Base-by-base conservation (phyloP, 805 yeast genomes). In the Barnettozyma botsteinii region DNA sequence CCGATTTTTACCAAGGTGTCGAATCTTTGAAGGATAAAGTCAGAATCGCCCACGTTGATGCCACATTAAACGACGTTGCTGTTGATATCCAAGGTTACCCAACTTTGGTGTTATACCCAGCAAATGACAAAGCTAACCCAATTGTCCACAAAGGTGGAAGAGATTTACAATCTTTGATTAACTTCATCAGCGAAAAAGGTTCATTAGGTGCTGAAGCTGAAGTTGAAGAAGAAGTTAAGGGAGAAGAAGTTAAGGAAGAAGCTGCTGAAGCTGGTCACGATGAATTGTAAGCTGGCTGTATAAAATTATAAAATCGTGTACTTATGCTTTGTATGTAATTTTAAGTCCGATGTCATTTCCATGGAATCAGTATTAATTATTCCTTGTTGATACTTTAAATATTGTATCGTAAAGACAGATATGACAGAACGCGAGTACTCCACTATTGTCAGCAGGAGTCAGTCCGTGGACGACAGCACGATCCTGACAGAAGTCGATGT, bases 71-170 rank as follows among this genome's bases (percentile, higher is more conserved):
- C 62, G 98, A 93, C 62, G 86, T 91, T 46, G 81, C 78, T 43
- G 83, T 85, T 51, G 80, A 78, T 34, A 80, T 93, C 52, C 69
- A 75, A 48, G 96, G 97, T 42, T 93, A 85, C 74, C 98, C 98
- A 66, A 91, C 97, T 41, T 69, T 93, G 53, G 74, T 83, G 59
- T 73, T 91, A 43, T 93, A 80, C 73, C 96, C 96, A 56, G 98
- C 96, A 48, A 84, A 85, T 48, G 76, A 78, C 58, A 75, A 79
- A 61, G 65, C 73, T 35, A 69, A 72, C 45, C 88, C 91, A 43
- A 62, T 88, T 45, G 65, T 69, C 29, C 89, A 70, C 67, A 66
- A 71, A 42, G 85, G 87, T 46, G 68, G 73, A 36, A 86, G 98
- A 73, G 81, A 81, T 36, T 65, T 86, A 41, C 87, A 83, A 53